Evolutionary conservation across 2,329 filamentous ascomycete genomes (phyloP), one percentile per base, ranked within the genome.

Genomic region (Epichloe uncinata): DNA sequence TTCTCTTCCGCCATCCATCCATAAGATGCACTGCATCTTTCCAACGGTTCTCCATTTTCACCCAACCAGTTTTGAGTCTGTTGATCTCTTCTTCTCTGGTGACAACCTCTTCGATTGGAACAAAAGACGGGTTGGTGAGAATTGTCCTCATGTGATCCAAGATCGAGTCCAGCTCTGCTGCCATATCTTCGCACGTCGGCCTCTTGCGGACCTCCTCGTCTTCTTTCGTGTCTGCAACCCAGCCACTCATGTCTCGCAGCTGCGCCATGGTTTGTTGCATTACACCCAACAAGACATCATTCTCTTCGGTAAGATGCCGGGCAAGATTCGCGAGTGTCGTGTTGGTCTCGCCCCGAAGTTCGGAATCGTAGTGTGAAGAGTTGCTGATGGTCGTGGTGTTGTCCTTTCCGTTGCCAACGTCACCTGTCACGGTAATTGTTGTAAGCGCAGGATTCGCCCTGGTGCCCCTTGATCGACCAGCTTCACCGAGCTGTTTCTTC

Each of bases 101-200:
- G 61, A 94, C 84, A 2, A 98, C 88, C 64, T 97, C 93, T 59
- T 97, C 93, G 20, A 97, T 80, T 0, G 91, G 87, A 13, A 96
- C 93, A 63, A 97, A 98, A 2, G 90, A 95, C 1, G 93, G 93
- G 61, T 97, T 97, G 8, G 89, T 96, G 42, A 98, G 73, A 37
- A 98, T 79, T 2, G 78, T 84, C 56, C 85, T 79, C 55, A 98
- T 77, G 61, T 95, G 88, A 35, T 85, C 81, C 53, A 97, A 74
- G 9, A 95, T 82, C 6, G 72, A 72, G 48, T 90, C 83, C 68
- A 96, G 79, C 55, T 94, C 85, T 8, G 69, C 63, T 0, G 84
- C 80, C 53, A 97, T 76, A 43, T 90, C 85, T 57, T 87, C 72
- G 42, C 71, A 71, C 43, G 63, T 66, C 33, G 67, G 66, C 26